Percentiles rank a stretch among this genome's conserved stretches.
Evolutionary conservation across 2,329 filamentous ascomycete genomes (phyloP).

Genomic region (Hypoxylon sp.): DNA sequence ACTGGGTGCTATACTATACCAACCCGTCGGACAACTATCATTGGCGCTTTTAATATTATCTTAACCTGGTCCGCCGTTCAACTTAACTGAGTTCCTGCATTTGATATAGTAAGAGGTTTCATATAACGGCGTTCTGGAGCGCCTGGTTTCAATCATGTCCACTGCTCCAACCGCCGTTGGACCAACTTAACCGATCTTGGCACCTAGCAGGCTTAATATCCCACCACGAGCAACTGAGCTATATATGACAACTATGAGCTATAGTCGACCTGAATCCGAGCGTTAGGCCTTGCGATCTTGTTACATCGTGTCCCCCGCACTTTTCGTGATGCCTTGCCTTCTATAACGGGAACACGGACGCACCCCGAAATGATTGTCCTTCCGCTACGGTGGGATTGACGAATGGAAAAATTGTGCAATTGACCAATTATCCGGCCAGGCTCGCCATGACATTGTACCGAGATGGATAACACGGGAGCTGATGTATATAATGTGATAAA

Average conservation of each 20-base stretch:
- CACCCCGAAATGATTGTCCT: slow-evolving; percentile 19
- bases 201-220: not conserved
- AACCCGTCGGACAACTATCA: not conserved
- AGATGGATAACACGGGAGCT: slow-evolving; percentile 22
- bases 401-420: slow-evolving; percentile 28
- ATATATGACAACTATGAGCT: not conserved
- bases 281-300: slow-evolving; percentile 19
- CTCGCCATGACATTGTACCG: slow-evolving; percentile 41
- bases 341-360: slow-evolving; percentile 38
- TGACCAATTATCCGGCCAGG: slow-evolving; percentile 38
- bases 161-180: not conserved
- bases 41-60: slow-evolving; percentile 21
- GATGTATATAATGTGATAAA: slow-evolving; percentile 36
- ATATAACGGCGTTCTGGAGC: slow-evolving; percentile 9
- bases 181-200: slow-evolving; percentile 27
- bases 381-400: slow-evolving; percentile 38
- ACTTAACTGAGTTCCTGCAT: slow-evolving; percentile 30
- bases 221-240: not conserved
- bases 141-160: not conserved
- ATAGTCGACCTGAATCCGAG: slow-evolving; percentile 21
- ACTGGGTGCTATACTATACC: not conserved
- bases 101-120: slow-evolving; percentile 24
- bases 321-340: slow-evolving; percentile 22
- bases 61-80: not conserved
- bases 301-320: slow-evolving; percentile 37